Conservation (phyloP, 257 asterid genomes). For the Cynanchum wilfordii region DNA sequence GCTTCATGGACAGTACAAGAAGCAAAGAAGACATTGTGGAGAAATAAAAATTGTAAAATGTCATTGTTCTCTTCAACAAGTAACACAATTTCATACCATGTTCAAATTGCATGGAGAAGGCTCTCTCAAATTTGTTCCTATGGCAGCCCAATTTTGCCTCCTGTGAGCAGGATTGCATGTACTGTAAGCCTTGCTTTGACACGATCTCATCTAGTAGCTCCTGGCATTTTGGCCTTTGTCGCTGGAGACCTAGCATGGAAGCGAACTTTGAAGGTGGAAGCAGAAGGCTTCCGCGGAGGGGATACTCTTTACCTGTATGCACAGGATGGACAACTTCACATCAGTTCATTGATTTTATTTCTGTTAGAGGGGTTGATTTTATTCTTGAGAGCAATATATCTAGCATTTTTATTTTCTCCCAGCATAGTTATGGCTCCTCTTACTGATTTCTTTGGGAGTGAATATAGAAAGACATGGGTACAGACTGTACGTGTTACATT, state of each 20-base stretch:
- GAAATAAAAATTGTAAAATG: constrained; percentile 24
- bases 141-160: constrained; percentile 43
- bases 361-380: constrained; percentile 63
- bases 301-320: constrained; percentile 52
- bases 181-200: constrained; percentile 72
- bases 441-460: constrained; percentile 57
- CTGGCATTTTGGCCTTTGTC: constrained; percentile 69
- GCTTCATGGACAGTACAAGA: constrained; percentile 30
- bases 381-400: constrained; percentile 55
- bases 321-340: constrained; percentile 50
- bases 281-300: constrained; percentile 49
- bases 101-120: constrained; percentile 62
- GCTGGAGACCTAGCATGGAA: constrained; percentile 55
- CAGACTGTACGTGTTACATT: constrained; percentile 54
- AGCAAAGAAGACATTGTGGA: constrained; percentile 38
- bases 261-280: constrained; percentile 36
- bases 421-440: constrained; percentile 79
- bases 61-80: constrained; percentile 26
- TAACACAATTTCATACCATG: constrained; percentile 35
- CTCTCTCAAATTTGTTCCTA: constrained; percentile 50
- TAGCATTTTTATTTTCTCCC: constrained; percentile 61
- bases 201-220: constrained; percentile 73
- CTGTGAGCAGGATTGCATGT: constrained; percentile 59
- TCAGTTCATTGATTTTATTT: constrained; percentile 48
- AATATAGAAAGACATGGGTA: constrained; percentile 69